These are phyloP conservation scores for Epichloe gansuensis DNA, from an alignment of 2,329 filamentous ascomycete genomes.

Conservation along the genomic window DNA sequence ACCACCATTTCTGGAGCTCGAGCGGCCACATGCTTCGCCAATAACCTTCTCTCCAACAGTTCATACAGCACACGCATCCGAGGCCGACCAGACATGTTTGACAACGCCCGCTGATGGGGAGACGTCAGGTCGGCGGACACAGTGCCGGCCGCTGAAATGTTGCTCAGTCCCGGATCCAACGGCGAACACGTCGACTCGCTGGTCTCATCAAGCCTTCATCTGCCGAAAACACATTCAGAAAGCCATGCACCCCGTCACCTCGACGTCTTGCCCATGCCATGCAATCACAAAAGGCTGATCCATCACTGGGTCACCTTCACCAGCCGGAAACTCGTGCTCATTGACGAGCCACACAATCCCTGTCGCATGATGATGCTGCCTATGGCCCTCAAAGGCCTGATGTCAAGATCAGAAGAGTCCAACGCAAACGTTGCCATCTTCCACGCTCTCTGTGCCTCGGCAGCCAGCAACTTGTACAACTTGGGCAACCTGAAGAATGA, in stretches of 20 bases:
- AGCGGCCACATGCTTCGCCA: not conserved
- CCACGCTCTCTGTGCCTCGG: slow-evolving; percentile 23
- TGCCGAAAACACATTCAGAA: not conserved
- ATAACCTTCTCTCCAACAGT: not conserved
- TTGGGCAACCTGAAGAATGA: slow-evolving; percentile 16
- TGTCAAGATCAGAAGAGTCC: slow-evolving; percentile 9
- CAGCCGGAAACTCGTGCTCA: slow-evolving; percentile 13
- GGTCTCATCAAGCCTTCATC: not conserved
- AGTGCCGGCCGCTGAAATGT: not conserved
- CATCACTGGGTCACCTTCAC: slow-evolving; percentile 17
- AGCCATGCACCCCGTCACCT: slow-evolving; percentile 7
- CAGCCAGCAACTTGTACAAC: slow-evolving; percentile 28
- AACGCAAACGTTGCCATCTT: slow-evolving; percentile 13
- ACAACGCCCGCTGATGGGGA: not conserved
- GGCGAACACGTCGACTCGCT: not conserved
- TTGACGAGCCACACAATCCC: slow-evolving; percentile 14
- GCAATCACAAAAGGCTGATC: slow-evolving; percentile 13
- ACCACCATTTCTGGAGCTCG: not conserved
- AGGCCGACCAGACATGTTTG: not conserved
- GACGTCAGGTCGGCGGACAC: not conserved
- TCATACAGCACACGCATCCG: not conserved
- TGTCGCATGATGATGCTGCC: slow-evolving; percentile 16
- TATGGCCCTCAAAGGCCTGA: slow-evolving; percentile 13
- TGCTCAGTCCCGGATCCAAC: not conserved
- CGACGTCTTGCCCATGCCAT: slow-evolving; percentile 10